Evolutionary conservation across 768 basidiomycete species (phyloP), one percentile per base, ranked within the genome.

Genomic region (Boletellus ananas): DNA sequence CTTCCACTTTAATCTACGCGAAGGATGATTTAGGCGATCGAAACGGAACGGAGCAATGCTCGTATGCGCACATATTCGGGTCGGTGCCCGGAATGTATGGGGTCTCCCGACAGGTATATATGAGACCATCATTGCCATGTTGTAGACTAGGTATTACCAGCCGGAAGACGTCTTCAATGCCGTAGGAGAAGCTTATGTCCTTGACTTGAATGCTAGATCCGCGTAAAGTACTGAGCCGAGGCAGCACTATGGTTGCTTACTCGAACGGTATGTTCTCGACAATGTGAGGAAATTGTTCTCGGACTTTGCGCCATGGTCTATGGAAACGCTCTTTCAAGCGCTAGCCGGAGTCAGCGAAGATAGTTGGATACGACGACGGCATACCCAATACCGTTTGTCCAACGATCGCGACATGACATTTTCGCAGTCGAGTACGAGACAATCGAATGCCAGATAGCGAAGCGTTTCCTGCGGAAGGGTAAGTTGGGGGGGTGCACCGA

Each of bases 91-190:
- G 58, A 10, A 75, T 74, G 59, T 99, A 99, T 0, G 82, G 81
- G 6, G 92, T 81, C 63, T 79, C 87, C 10, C 87, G 90, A 59
- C 90, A 88, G 1, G 96, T 98, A 66, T 97, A 99, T 59, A 99
- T 95, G 49, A 99, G 81, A 0, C 96, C 96, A 59, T 99, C 96
- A 54, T 88, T 94, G 4, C 83, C 93, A 61, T 99, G 96, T 56
- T 92, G 85, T 6, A 98, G 72, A 13, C 74, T 75, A 6, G 94
- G 90, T 40, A 99, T 86, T 53, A 94, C 88, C 43, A 85, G 74
- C 27, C 76, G 74, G 61, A 98, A 88, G 13, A 98, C 92, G 49
- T 87, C 82, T 47, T 91, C 86, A 45, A 94, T 82, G 48, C 84
- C 81, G 60, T 99, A 98, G 9, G 95, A 91, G 34, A 85, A 75